Evolutionary conservation across 441 rosid species (phyloP).

Genomic region (Populus hybrid): DNA sequence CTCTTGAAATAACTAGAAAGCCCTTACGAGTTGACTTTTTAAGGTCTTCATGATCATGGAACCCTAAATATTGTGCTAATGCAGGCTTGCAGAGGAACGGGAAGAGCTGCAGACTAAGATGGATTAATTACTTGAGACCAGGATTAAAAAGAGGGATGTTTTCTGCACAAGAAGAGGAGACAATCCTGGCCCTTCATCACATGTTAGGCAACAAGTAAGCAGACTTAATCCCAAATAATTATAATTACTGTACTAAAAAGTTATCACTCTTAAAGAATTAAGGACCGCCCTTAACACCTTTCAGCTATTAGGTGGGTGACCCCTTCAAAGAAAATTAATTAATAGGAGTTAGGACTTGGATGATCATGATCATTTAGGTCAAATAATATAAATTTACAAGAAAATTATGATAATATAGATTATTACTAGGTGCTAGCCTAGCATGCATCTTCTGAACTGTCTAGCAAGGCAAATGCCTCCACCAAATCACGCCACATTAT

Average conservation of each 20-base stretch:
- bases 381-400: neutral
- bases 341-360: neutral
- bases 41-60: neutral
- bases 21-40: neutral
- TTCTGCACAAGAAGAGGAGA: constrained; percentile 57
- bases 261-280: neutral
- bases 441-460: neutral
- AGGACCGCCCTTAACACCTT: neutral
- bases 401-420: neutral
- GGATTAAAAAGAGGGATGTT: constrained; percentile 68
- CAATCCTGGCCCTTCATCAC: constrained; percentile 59
- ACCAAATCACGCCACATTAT: neutral
- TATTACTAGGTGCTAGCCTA: neutral
- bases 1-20: neutral
- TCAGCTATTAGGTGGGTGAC: neutral
- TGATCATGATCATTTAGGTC: neutral
- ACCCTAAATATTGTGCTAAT: neutral
- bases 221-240: neutral
- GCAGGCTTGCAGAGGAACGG: constrained; percentile 89
- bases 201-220: constrained; percentile 85
- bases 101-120: constrained; percentile 85
- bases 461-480: neutral
- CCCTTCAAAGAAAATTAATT: neutral
- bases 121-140: constrained; percentile 88
- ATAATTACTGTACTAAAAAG: neutral